Conservation (phyloP, 2,329 filamentous ascomycete genomes). For the Harringtonia lauricola region DNA sequence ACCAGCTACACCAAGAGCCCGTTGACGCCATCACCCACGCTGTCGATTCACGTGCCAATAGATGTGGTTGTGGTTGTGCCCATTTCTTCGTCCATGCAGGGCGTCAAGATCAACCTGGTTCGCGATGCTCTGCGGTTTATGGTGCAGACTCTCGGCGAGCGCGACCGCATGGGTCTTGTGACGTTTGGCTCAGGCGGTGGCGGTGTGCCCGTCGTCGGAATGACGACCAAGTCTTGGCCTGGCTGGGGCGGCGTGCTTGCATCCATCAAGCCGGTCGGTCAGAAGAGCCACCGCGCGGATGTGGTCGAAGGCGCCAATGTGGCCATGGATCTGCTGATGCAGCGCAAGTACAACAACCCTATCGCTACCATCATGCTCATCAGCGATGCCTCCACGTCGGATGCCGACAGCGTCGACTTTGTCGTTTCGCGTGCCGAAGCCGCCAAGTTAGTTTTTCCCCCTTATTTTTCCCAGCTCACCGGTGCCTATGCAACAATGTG, state of each 20-base stretch:
- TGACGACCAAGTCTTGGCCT: constrained; percentile 90
- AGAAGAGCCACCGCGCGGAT: constrained; percentile 93
- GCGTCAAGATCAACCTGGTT: constrained; percentile 93
- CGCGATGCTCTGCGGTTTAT: constrained; percentile 88
- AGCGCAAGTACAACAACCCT: constrained; percentile 89
- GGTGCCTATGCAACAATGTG: not conserved
- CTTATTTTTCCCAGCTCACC: not conserved
- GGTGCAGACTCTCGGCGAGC: constrained; percentile 77
- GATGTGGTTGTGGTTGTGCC: constrained; percentile 96
- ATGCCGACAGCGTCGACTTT: constrained; percentile 92
- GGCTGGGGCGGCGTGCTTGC: constrained; percentile 82
- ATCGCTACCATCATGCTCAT: constrained; percentile 93
- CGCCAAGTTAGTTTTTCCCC: constrained; percentile 60
- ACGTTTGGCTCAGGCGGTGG: constrained; percentile 93
- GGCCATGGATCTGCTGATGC: constrained; percentile 97
- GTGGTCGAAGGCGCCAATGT: constrained; percentile 97
- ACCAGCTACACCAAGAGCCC: constrained; percentile 54
- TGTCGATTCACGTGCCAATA: constrained; percentile 73
- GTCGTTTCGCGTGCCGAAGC: constrained; percentile 94
- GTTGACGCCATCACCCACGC: constrained; percentile 18
- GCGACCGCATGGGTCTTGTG: constrained; percentile 92
- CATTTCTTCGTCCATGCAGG: constrained; percentile 97
- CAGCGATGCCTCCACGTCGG: constrained; percentile 91
- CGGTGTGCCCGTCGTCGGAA: constrained; percentile 89
- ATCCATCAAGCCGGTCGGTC: constrained; percentile 84